These are phyloP conservation scores for Apiospora aurea DNA, from an alignment of 2,329 filamentous ascomycete genomes.

Conservation along the genomic window DNA sequence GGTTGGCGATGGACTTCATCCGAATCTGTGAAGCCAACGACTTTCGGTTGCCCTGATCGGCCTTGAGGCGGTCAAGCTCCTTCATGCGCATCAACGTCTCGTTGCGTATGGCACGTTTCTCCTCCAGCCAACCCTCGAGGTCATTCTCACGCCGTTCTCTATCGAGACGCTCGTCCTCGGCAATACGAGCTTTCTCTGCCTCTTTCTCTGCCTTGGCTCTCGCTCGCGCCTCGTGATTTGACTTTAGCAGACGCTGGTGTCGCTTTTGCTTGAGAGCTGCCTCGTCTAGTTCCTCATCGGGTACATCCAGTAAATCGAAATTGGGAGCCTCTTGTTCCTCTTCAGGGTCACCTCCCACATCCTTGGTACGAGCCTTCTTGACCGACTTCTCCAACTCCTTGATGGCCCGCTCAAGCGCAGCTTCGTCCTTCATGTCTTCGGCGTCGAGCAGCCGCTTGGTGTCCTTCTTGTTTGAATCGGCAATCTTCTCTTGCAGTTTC, in stretches of 20 bases:
- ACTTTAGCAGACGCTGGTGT: conserved; percentile 91
- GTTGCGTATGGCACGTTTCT: conserved; percentile 77
- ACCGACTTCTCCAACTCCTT: conserved; percentile 91
- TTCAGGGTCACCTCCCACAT: conserved; percentile 82
- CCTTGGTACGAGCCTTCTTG: conserved; percentile 89
- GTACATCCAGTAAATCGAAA: conserved; percentile 86
- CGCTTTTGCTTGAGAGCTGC: conserved; percentile 90
- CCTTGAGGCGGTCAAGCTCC: conserved; percentile 90
- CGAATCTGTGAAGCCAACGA: conserved; percentile 94
- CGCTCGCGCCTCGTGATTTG: conserved; percentile 89
- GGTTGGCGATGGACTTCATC: conserved; percentile 97
- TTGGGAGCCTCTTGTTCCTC: conserved; percentile 83
- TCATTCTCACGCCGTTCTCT: conserved; percentile 84
- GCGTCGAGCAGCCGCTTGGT: conserved; percentile 83
- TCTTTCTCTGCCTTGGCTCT: conserved; percentile 98
- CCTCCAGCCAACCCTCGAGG: conserved; percentile 85
- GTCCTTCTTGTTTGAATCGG: conserved; percentile 88
- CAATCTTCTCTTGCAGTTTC: conserved; percentile 75
- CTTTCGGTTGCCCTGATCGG: conserved; percentile 94
- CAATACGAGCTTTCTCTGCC: conserved; percentile 82
- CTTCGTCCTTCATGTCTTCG: conserved; percentile 92
- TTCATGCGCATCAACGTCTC: conserved; percentile 83
- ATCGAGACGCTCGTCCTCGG: conserved; percentile 84
- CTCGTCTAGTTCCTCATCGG: conserved; percentile 93
- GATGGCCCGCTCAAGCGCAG: conserved; percentile 81